Base-by-base conservation (phyloP, 1,139 yeast genomes). In the Debaryomycetaceae sp. region DNA sequence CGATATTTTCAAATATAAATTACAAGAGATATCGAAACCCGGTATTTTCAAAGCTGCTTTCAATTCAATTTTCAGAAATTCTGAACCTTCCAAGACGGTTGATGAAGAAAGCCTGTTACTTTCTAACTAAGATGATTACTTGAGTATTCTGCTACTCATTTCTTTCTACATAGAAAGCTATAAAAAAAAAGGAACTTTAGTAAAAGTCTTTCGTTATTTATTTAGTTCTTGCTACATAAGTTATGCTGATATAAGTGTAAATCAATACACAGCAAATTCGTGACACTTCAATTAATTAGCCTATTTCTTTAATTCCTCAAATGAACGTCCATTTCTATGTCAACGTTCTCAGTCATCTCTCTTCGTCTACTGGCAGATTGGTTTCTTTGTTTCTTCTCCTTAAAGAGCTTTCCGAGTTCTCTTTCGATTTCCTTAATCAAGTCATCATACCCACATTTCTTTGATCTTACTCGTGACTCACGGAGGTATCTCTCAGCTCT, bases 391-490 rank as follows among this genome's bases (percentile, higher is more conserved):
- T 52, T 50, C 42, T 48, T 55, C 43, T 72, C 77, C 33, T 62
- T 54, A 37, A 69, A 71, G 33, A 79, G 55, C 53, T 78, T 80
- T 8, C 61, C 63, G 49, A 85, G 63, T 54, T 86, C 92, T 35
- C 73, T 63, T 50, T 87, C 92, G 16, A 87, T 81, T 49, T 81
- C 86, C 2, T 58, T 65, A 6, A 84, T 67, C 37, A 89, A 65
- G 34, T 83, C 87, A 15, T 67, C 68, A 53, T 85, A 81, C 15
- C 83, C 83, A 47, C 87, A 75, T 11, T 81, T 81, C 50, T 75
- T 75, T 1, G 95, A 89, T 46, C 89, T 67, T 14, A 83, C 73
- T 34, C 89, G 71, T 0, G 95, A 80, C 56, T 85, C 92, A 16
- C 85, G 68, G 35, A 89, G 65, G 26, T 78, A 63, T 30, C 81